Evolutionary conservation across 75 land plant species (phyloP), one percentile per base, ranked within the genome.

Genomic region (Picea glauca): DNA sequence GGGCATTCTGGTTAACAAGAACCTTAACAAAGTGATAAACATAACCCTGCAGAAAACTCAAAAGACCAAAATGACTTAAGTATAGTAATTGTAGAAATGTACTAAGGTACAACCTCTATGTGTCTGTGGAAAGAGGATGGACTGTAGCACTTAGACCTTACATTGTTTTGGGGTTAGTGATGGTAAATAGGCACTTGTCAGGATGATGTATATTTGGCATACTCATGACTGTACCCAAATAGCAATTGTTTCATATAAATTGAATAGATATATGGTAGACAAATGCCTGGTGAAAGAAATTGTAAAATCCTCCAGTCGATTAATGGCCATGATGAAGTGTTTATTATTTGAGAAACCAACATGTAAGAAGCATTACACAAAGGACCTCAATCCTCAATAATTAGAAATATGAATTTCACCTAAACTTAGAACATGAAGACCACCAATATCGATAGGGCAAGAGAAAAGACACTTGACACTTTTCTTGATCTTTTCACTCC

Each of bases 341-440:
- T 63, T 63, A 13, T 21, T 30, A 31, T 18, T 65, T 6, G 33
- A 32, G 17, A 65, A 65, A 65, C 31, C 2, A 14, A 31, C 68
- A 63, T 63, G 26, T 4, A 63, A 3, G 21, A 35, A 75, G 18
- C 3, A 74, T 50, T 77, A 77, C 31, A 56, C 72, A 6, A 31
- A 60, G 11, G 5, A 56, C 30, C 67, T 77, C n/a, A 30, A 26
- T 32, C 14, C 14, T 31, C 26, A 62, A 58, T 14, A 20, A 31
- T 26, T 17, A 35, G 17, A 7, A 33, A 38, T 67, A 67, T 68
- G 21, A 68, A 68, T 20, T 74, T 74, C 74, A 87, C 95, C 98
- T 77, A 95, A 87, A 80, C 83, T 88, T 60, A 87, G 72, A 58
- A 93, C 86, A 78, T 78, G 58, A 84, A 93, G 90, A 76, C 87